phyloP scores from a whole-genome alignment of 768 basidiomycete species.

The Suillus variegatus region DNA sequence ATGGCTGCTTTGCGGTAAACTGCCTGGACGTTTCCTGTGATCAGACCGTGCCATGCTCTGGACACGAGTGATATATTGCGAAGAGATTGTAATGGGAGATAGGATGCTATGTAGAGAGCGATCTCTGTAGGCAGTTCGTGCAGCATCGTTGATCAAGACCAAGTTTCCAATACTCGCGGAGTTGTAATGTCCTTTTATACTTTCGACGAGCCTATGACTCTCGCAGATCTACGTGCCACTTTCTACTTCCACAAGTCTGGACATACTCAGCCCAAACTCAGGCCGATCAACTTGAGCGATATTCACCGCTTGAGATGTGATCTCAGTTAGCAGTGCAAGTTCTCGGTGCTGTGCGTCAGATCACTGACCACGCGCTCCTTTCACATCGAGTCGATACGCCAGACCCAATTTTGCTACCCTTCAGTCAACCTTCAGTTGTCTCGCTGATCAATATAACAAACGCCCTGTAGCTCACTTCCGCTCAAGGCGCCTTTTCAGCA shows the following conservation, averaged over 20 bases:
- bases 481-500: too few species aligned
- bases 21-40: slow-evolving; percentile 45
- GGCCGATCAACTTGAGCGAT: too few species aligned
- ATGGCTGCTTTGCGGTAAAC: slow-evolving; percentile 63
- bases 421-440: not conserved
- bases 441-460: not conserved
- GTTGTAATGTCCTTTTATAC: too few species aligned
- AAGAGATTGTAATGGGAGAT: slow-evolving; percentile 50
- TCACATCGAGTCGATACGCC: too few species aligned
- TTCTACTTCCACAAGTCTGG: too few species aligned
- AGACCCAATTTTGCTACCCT: not conserved
- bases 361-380: not conserved
- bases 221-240: too few species aligned
- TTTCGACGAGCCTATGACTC: too few species aligned
- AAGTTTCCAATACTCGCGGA: not conserved
- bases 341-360: too few species aligned
- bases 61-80: slow-evolving; percentile 38
- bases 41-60: slow-evolving; percentile 48
- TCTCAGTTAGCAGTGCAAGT: too few species aligned
- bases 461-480: too few species aligned
- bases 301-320: too few species aligned
- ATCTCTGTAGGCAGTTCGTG: slow-evolving; percentile 59
- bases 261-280: too few species aligned
- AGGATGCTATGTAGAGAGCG: slow-evolving; percentile 47
- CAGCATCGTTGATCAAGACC: slow-evolving; percentile 32